These are phyloP conservation scores for Trichosanthes truncata DNA, from an alignment of 306 rosid species.

Conservation along the genomic window DNA sequence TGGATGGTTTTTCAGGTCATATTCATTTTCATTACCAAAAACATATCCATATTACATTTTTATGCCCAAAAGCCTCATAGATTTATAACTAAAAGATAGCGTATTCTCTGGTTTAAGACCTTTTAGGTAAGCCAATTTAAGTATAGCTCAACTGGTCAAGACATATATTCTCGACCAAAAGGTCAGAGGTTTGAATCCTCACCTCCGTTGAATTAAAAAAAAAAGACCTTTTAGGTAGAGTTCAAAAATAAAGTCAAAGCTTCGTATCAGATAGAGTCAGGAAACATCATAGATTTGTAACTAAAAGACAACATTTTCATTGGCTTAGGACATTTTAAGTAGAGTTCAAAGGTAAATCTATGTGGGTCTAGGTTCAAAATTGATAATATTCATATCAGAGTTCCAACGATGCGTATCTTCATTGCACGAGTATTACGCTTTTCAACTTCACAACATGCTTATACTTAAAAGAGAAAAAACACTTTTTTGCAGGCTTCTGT, in stretches of 20 bases:
- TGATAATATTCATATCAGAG: not conserved
- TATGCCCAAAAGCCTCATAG: not conserved
- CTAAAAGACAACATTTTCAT: not conserved
- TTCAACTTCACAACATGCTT: not conserved
- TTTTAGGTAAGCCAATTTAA: no score
- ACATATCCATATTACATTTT: not conserved
- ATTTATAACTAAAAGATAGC: not conserved
- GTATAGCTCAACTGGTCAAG: no score
- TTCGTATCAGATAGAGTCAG: not conserved
- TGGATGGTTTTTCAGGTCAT: conserved; percentile 74
- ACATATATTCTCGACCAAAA: not conserved
- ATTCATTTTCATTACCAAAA: not conserved
- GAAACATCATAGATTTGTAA: not conserved
- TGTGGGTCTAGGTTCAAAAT: not conserved
- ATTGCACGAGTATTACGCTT: not conserved
- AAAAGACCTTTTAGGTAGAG: not conserved
- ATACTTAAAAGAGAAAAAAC: not conserved
- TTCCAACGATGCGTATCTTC: not conserved
- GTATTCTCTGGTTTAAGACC: not conserved
- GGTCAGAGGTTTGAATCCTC: not conserved
- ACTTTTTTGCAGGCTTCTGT: conserved; percentile 45
- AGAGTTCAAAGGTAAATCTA: not conserved
- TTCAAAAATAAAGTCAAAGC: not conserved
- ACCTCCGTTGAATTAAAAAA: not conserved
- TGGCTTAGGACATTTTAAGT: not conserved